A percentile compares a stretch with the other conserved stretches of the same genome.
These are phyloP conservation scores for Strobilomyces echinocephalus DNA, from an alignment of 768 basidiomycete species.

Conservation along the genomic window DNA sequence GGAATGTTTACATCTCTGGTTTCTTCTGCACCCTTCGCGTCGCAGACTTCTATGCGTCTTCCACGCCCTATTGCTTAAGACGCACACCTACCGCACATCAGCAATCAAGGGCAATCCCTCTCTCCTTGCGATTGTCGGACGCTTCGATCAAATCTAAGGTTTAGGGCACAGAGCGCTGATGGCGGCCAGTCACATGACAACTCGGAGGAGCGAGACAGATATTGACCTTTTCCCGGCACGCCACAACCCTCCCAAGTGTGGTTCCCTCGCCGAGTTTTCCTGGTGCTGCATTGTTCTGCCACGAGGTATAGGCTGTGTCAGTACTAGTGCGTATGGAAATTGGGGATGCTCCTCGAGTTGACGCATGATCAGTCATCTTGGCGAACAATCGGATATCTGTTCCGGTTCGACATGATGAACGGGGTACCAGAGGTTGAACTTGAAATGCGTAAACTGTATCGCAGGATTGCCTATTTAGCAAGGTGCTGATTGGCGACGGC, in stretches of 20 bases:
- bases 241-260: constrained; percentile 10
- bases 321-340: neutral
- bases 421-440: neutral
- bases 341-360: neutral
- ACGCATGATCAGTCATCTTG: neutral
- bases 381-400: neutral
- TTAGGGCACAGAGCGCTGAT: constrained; percentile 4
- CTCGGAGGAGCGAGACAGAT: neutral
- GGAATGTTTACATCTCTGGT: neutral
- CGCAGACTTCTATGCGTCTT: neutral
- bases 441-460: constrained; percentile 1
- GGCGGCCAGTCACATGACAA: neutral
- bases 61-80: neutral
- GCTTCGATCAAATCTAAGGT: constrained; percentile 8
- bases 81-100: neutral
- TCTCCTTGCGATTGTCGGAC: constrained; percentile 8
- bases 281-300: neutral
- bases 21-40: neutral
- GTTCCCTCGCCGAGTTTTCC: neutral
- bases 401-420: neutral
- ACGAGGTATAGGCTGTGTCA: neutral
- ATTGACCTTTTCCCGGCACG: neutral
- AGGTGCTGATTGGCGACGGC: neutral
- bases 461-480: constrained; percentile 8
- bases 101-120: constrained; percentile 7